Conservation (phyloP, 1,284 basidiomycete species). For the Tilletia walkeri region DNA sequence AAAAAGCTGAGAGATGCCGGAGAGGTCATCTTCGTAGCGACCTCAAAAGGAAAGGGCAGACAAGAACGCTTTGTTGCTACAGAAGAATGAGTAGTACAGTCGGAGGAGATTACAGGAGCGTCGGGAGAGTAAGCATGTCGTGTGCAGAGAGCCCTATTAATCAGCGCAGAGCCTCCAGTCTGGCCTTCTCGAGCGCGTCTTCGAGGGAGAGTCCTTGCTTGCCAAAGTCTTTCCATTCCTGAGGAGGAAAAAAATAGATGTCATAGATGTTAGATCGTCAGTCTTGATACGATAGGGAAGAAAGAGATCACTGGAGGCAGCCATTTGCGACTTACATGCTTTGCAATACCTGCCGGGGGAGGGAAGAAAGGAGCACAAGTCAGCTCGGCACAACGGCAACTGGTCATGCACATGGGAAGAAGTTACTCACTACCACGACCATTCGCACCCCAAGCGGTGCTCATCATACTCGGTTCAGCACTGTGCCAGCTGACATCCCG, state of each 20-base stretch:
- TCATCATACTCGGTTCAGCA: conserved; percentile 84
- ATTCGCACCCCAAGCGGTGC: conserved; percentile 72
- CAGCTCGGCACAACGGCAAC: conserved; percentile 56
- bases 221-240: conserved; percentile 79
- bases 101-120: no score
- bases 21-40: no score
- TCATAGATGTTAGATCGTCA: conserved; percentile 42
- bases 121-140: no score
- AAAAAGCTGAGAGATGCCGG: no score
- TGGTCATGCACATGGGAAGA: neutral
- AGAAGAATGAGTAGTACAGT: no score
- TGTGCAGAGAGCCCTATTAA: no score
- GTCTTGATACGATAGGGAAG: neutral
- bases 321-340: conserved; percentile 60
- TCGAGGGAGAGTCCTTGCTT: conserved; percentile 68
- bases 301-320: neutral
- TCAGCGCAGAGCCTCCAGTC: conserved; percentile 12
- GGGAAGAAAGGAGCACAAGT: neutral
- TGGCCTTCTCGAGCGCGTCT: conserved; percentile 58
- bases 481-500: conserved; percentile 91
- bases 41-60: no score
- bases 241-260: neutral
- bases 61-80: no score
- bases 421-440: conserved; percentile 35
- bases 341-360: conserved; percentile 62